A percentile compares a stretch with the other conserved stretches of the same genome.
phyloP scores from a whole-genome alignment of 192 early-diverging fungal genomes.

The Coemansia reversa region DNA sequence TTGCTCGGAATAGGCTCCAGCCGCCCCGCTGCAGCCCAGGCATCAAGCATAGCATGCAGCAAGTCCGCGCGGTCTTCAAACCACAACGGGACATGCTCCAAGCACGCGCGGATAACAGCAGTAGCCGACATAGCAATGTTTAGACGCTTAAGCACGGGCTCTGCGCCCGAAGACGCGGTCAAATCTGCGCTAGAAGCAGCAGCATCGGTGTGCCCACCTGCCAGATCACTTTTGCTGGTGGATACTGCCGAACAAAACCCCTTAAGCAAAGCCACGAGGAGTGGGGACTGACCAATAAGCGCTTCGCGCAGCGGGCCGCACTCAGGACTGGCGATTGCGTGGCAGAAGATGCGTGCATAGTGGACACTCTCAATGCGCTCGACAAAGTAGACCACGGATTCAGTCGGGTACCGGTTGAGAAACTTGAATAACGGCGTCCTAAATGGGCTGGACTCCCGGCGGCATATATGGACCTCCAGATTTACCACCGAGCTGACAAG shows the following conservation, averaged over 20 bases:
- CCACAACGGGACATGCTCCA: constrained; percentile 38
- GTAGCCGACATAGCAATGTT: constrained; percentile 30
- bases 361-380: constrained; percentile 63
- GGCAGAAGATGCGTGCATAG: constrained; percentile 66
- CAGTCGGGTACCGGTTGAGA: constrained; percentile 83
- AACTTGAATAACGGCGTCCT: constrained; percentile 85
- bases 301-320: constrained; percentile 62
- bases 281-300: constrained; percentile 58
- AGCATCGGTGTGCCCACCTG: neutral
- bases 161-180: neutral
- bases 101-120: constrained; percentile 21
- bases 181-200: neutral
- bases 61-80: constrained; percentile 33
- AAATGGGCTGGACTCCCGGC: constrained; percentile 92
- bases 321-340: constrained; percentile 37
- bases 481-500: constrained; percentile 84
- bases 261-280: constrained; percentile 55
- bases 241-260: constrained; percentile 21
- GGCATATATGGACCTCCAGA: constrained; percentile 77
- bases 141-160: constrained; percentile 23
- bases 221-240: constrained; percentile 13
- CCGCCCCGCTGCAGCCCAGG: constrained; percentile 18
- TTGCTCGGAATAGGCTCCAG: constrained; percentile 14
- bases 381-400: constrained; percentile 83
- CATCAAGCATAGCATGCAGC: constrained; percentile 23